phyloP scores from a whole-genome alignment of 2,329 filamentous ascomycete species.

The Neoarthrinium moseri region DNA sequence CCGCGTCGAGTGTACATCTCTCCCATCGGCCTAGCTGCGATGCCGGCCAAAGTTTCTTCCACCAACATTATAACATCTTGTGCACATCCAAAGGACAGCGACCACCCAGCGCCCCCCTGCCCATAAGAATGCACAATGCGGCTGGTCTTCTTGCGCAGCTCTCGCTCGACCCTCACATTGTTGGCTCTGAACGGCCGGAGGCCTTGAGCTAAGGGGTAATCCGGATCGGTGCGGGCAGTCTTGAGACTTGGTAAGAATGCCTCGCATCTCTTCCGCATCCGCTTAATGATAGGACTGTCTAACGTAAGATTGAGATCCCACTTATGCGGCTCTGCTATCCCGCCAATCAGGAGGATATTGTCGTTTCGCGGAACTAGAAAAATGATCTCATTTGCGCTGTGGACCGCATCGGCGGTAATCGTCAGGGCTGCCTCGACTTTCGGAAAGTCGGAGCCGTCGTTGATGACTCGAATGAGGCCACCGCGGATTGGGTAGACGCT shows the following conservation, averaged over 20 bases:
- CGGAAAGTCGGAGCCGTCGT: constrained; percentile 40
- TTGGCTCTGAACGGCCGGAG: constrained; percentile 36
- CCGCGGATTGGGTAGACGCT: constrained; percentile 41
- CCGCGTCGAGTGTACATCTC: constrained; percentile 16
- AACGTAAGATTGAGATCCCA: constrained; percentile 36
- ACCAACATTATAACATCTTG: constrained; percentile 32
- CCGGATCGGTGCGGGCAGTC: constrained; percentile 35
- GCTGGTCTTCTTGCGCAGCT: constrained; percentile 30
- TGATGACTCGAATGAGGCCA: constrained; percentile 42
- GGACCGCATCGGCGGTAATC: constrained; percentile 36
- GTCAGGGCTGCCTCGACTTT: constrained; percentile 38
- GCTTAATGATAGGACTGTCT: constrained; percentile 34
- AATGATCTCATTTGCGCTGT: constrained; percentile 36
- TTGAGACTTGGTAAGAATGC: constrained; percentile 38
- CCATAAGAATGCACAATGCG: constrained; percentile 44
- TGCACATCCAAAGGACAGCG: constrained; percentile 37
- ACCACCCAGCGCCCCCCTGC: constrained; percentile 44
- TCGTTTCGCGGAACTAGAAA: constrained; percentile 44
- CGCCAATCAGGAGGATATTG: constrained; percentile 39
- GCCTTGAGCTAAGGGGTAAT: constrained; percentile 42
- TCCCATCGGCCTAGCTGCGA: constrained; percentile 27
- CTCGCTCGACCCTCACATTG: constrained; percentile 42
- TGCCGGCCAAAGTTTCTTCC: constrained; percentile 30
- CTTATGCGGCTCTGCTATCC: constrained; percentile 34
- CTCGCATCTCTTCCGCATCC: constrained; percentile 42